phyloP scores from a whole-genome alignment of 2,329 filamentous ascomycete genomes.

The Fusarium pseudograminearum region DNA sequence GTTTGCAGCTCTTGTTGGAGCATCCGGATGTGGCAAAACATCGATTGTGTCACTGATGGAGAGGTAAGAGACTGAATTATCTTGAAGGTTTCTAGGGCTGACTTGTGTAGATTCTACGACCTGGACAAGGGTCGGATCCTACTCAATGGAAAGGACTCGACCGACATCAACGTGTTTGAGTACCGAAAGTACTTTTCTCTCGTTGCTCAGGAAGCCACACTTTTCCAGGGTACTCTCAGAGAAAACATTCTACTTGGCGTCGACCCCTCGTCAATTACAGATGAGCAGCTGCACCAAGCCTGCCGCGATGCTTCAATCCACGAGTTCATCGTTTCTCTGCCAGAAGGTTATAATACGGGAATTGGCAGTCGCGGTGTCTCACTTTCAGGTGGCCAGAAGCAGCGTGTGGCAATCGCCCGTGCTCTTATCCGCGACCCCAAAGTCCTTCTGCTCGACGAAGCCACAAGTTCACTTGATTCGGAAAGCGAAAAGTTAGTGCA shows the following conservation, averaged over 20 bases:
- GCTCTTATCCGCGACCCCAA: conserved; percentile 75
- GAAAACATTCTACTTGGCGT: conserved; percentile 79
- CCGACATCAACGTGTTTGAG: conserved; percentile 66
- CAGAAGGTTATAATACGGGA: conserved; percentile 75
- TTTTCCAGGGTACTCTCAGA: conserved; percentile 76
- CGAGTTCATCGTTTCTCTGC: conserved; percentile 76
- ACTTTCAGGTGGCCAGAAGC: conserved; percentile 78
- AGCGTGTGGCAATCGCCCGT: conserved; percentile 76
- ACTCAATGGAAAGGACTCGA: conserved; percentile 71
- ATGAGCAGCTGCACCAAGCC: conserved; percentile 64
- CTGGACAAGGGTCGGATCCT: conserved; percentile 72
- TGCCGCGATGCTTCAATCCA: conserved; percentile 75
- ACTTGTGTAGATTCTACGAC: conserved; percentile 72
- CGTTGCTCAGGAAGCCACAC: conserved; percentile 79
- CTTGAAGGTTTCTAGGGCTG: not conserved
- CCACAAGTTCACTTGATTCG: conserved; percentile 76
- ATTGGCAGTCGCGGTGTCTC: conserved; percentile 75
- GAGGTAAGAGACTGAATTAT: conserved; percentile 47
- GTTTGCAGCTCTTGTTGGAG: conserved; percentile 77
- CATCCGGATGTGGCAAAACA: conserved; percentile 78
- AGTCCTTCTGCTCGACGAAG: conserved; percentile 78
- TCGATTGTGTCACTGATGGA: conserved; percentile 75
- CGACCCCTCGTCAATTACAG: conserved; percentile 62
- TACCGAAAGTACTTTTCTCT: conserved; percentile 76
- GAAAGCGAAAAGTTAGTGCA: conserved; percentile 73